phyloP scores from a whole-genome alignment of 2,329 filamentous ascomycete species.

The Fusarium irregulare region DNA sequence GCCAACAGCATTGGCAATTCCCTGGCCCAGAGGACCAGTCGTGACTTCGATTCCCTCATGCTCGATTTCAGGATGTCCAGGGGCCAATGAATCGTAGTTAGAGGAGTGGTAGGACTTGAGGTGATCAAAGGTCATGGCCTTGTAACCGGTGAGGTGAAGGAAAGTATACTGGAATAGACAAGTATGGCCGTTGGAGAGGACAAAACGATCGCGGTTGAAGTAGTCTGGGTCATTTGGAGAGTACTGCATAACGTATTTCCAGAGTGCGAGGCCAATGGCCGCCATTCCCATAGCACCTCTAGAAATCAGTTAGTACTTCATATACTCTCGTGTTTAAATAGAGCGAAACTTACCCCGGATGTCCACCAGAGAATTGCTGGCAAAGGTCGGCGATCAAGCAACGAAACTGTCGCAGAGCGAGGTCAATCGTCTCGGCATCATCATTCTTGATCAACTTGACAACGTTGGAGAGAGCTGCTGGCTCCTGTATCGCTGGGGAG shows the following conservation, averaged over 20 bases:
- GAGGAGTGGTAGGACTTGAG: constrained; percentile 64
- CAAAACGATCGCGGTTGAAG: constrained; percentile 72
- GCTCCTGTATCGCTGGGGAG: constrained; percentile 31
- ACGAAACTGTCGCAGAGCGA: constrained; percentile 70
- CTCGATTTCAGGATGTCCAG: constrained; percentile 68
- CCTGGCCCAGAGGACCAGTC: constrained; percentile 69
- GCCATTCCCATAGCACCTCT: constrained; percentile 68
- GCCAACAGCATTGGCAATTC: constrained; percentile 70
- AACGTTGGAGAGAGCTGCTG: constrained; percentile 29
- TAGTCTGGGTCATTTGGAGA: constrained; percentile 64
- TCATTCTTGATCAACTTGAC: constrained; percentile 45
- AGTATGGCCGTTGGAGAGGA: constrained; percentile 70
- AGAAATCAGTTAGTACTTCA: not conserved
- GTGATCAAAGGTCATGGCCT: constrained; percentile 66
- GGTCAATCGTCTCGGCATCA: constrained; percentile 51
- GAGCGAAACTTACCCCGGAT: constrained; percentile 66
- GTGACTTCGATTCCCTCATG: constrained; percentile 68
- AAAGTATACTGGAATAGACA: constrained; percentile 67
- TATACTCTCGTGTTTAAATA: not conserved
- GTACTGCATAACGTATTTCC: constrained; percentile 72
- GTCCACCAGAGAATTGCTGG: constrained; percentile 76
- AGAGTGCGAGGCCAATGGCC: constrained; percentile 69
- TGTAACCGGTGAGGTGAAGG: constrained; percentile 65
- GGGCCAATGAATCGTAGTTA: constrained; percentile 62
- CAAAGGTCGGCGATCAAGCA: constrained; percentile 75